Base-by-base conservation (phyloP, 805 yeast species). In the Starmerella asiatica region DNA sequence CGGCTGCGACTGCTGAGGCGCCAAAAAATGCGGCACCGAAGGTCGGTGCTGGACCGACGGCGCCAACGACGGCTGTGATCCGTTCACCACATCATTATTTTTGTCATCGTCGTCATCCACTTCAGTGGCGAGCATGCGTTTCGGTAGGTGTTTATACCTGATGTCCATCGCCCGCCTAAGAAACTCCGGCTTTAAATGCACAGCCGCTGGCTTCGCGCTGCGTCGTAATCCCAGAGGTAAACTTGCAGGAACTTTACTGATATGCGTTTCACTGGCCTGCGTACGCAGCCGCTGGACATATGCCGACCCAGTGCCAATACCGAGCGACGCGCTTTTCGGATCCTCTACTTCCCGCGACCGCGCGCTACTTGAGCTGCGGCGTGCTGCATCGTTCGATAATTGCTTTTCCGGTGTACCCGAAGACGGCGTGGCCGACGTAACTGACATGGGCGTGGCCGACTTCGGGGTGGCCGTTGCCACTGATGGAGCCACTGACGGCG, bases 41-140 rank as follows among this genome's bases (percentile, higher is more conserved):
- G n/a, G n/a, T n/a, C n/a, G n/a, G n/a, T n/a, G n/a, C n/a, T n/a
- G n/a, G 9, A 23, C 9, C 7, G 26, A 23, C 26, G 27, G 19
- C 12, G 19, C n/a, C 9, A 26, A 20, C 8, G 34, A 21, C 16
- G 5, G n/a, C 5, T 16, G 8, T 7, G 11, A 20, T 26, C 11
- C 31, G 9, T 11, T 17, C 20, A 16, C 35, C 17, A 14, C 36
- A 14, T n/a, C 27, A 17, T 30, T 39, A 27, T 38, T 32, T n/a
- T 32, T 40, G 30, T 18, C 14, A n/a, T 15, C 30, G 26, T 65
- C 71, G 39, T 78, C 83, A 46, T 77, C 86, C 28, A 79, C 76
- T 55, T 79, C 91, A 19, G 79, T 71, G 2, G 86, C 88, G 44
- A 80, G 62, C 58, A 79, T 64, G 34, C 83, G 67, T 20, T 79